Evolutionary conservation across 2,329 filamentous ascomycete genomes (phyloP), one percentile per base, ranked within the genome.

Genomic region (Calonectria crousiana): DNA sequence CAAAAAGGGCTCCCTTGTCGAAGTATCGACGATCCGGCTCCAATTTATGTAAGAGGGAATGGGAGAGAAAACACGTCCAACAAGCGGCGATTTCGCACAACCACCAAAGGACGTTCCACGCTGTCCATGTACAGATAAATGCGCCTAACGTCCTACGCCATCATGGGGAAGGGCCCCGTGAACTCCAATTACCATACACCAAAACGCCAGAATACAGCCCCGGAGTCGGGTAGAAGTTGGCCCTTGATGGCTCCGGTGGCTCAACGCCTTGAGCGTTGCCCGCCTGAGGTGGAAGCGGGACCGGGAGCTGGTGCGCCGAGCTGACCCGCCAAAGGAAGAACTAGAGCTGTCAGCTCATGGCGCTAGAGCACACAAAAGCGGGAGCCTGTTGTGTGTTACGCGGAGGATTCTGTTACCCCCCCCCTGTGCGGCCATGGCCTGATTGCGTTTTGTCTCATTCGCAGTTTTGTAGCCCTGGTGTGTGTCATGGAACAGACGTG

Each of bases 171-270:
- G 20, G 23, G 8, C 6, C n/a, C 44, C 44, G 13, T n/a, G 23
- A 14, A 16, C 23, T 28, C 32, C 56, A 62, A 62, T 41, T 23
- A 41, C 32, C 14, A 11, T 2, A 4, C 11, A 16, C 18, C 1
- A 30, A 34, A 38, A 60, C n/a, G 16, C 56, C 34, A 41, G 41
- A 41, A 36, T n/a, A 41, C 13, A 26, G 56, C 6, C 34, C 26
- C 56, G 56, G 56, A 62, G 56, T 62, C 56, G 56, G 56, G 41
- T 28, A 8, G 56, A 62, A 41, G 10, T 62, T 62, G 14, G n/a
- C 8, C 53, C 64, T 64, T 32, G n/a, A 52, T 62, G 69, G 23
- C 51, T 72, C 69, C 69, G 64, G 34, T 56, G 26, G 69, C 47
- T 36, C 34, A 28, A 47, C 8, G 56, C 4, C 16, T 41, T 18